These are phyloP conservation scores for Fomitopsis serialis DNA, from an alignment of 768 basidiomycete genomes.

Conservation along the genomic window DNA sequence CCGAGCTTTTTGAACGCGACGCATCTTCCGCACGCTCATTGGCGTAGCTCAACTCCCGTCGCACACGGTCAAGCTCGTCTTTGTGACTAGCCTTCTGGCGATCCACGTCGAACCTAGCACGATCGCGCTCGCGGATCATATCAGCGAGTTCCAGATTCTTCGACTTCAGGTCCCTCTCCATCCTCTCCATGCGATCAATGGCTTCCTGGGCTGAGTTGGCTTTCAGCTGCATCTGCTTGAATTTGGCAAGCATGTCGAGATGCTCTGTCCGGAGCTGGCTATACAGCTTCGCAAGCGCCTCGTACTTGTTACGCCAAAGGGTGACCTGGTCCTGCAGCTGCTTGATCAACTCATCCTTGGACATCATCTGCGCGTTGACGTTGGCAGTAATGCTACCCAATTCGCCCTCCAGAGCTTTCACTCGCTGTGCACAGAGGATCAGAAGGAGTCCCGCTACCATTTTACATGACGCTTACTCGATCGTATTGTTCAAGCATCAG, in stretches of 20 bases:
- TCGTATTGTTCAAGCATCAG: constrained; percentile 98
- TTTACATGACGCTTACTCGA: constrained; percentile 52
- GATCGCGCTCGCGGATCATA: constrained; percentile 96
- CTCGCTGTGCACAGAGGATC: constrained; percentile 49
- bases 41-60: constrained; percentile 88
- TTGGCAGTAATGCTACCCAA: constrained; percentile 69
- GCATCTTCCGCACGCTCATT: constrained; percentile 98
- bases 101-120: constrained; percentile 93
- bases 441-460: background rate
- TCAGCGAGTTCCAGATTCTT: constrained; percentile 98
- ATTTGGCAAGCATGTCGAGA: constrained; percentile 93
- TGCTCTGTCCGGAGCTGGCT: constrained; percentile 97
- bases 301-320: constrained; percentile 98
- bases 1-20: constrained; percentile 84
- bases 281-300: constrained; percentile 96
- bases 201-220: constrained; percentile 98
- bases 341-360: constrained; percentile 94
- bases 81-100: constrained; percentile 90
- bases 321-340: constrained; percentile 96
- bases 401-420: constrained; percentile 93
- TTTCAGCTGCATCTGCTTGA: constrained; percentile 95
- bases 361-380: constrained; percentile 76
- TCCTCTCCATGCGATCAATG: constrained; percentile 96
- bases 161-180: constrained; percentile 97
- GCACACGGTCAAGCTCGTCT: constrained; percentile 89